phyloP scores from a whole-genome alignment of 202 grass and related monocot species.

The Panicum virgatum region DNA sequence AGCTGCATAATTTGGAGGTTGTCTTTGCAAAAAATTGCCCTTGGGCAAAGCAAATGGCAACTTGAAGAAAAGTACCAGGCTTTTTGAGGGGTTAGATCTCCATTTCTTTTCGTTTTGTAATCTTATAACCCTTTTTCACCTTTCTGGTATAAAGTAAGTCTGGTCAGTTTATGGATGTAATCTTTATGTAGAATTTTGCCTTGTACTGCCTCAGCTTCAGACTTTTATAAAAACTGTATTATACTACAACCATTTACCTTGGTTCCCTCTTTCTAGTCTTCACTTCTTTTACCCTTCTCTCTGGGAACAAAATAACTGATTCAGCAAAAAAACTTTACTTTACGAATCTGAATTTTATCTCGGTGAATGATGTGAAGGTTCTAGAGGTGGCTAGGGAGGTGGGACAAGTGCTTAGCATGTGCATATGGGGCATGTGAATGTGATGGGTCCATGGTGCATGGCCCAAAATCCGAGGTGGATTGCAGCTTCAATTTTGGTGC shows the following conservation, averaged over 20 bases:
- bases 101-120: slow-evolving; percentile 17
- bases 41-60: slow-evolving; percentile 40
- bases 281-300: background rate
- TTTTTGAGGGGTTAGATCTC: slow-evolving; percentile 42
- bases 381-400: background rate
- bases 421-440: slow-evolving; percentile 40
- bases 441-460: slow-evolving; percentile 21
- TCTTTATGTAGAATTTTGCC: slow-evolving; percentile 44
- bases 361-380: slow-evolving; percentile 29
- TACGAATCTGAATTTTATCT: background rate
- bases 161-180: slow-evolving; percentile 26
- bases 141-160: slow-evolving; percentile 45
- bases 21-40: slow-evolving; percentile 22
- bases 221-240: slow-evolving; percentile 46
- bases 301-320: background rate
- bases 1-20: background rate
- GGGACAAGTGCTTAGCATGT: slow-evolving; percentile 39
- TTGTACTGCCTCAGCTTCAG: slow-evolving; percentile 32
- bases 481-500: slow-evolving; percentile 34
- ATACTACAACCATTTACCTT: background rate
- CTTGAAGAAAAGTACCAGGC: slow-evolving; percentile 46
- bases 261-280: background rate
- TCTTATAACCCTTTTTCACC: slow-evolving; percentile 19
- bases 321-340: background rate
- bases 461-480: slow-evolving; percentile 50